These are phyloP conservation scores for Aspergillus vadensis DNA, from an alignment of 2,329 filamentous ascomycete genomes.

Conservation along the genomic window DNA sequence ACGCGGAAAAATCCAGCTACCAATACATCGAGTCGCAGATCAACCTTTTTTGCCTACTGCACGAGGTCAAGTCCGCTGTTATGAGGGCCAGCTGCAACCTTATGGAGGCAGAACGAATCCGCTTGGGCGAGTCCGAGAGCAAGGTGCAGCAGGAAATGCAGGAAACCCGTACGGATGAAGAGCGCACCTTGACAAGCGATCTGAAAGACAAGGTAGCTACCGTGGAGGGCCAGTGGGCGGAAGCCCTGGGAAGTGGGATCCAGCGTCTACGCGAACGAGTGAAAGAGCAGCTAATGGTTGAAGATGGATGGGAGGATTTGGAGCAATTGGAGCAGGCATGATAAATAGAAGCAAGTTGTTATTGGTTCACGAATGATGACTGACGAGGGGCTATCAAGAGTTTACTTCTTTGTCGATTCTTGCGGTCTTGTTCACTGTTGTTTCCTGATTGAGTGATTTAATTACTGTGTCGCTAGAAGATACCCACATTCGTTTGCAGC, in stretches of 20 bases:
- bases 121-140: conserved; percentile 46
- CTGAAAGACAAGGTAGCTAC: conserved; percentile 90
- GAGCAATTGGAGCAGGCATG: conserved; percentile 52
- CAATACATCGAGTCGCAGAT: conserved; percentile 96
- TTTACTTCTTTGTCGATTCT: neutral
- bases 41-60: conserved; percentile 84
- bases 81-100: conserved; percentile 69
- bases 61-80: conserved; percentile 82
- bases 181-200: conserved; percentile 73
- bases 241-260: conserved; percentile 78
- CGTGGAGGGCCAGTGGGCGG: conserved; percentile 88
- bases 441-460: conserved; percentile 16
- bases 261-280: conserved; percentile 73
- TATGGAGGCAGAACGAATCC: conserved; percentile 65
- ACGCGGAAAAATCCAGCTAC: conserved; percentile 89
- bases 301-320: conserved; percentile 86
- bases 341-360: conserved; percentile 7
- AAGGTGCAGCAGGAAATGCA: conserved; percentile 52
- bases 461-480: conserved; percentile 11
- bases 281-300: conserved; percentile 69
- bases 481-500: conserved; percentile 23
- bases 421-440: conserved; percentile 8
- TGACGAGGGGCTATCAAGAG: conserved; percentile 35
- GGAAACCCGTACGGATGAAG: conserved; percentile 66
- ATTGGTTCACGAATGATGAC: neutral